Conservation (phyloP, 2,329 filamentous ascomycete genomes). For the Arthrobotrys conoides region DNA sequence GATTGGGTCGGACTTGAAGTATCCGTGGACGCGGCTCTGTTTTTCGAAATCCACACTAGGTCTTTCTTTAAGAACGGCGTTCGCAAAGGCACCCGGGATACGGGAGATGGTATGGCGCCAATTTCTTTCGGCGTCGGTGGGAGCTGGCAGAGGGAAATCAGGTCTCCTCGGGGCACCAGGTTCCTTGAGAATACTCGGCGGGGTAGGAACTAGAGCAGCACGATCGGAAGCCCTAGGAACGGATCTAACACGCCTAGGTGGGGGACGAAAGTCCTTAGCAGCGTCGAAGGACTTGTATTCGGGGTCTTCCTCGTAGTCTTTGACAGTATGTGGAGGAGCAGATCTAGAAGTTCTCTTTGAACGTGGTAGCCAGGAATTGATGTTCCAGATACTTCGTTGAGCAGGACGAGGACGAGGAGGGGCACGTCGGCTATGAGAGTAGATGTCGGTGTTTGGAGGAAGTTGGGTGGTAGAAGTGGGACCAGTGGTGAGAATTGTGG, state of each 20-base stretch:
- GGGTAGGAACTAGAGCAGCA: conserved; percentile 14
- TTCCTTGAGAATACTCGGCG: conserved; percentile 45
- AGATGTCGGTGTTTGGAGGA: neutral
- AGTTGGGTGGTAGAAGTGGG: no score
- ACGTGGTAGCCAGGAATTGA: neutral
- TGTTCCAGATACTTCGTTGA: neutral
- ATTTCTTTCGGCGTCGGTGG: neutral
- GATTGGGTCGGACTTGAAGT: conserved; percentile 5
- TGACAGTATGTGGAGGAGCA: neutral
- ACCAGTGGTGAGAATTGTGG: neutral
- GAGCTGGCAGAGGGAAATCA: conserved; percentile 2
- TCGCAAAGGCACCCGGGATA: neutral
- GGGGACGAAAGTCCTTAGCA: neutral
- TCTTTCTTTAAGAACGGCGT: conserved; percentile 4
- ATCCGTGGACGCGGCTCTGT: neutral
- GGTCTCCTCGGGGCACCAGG: conserved; percentile 12
- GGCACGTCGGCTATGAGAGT: neutral
- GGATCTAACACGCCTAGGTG: neutral
- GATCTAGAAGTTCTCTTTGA: neutral
- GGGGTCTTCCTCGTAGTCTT: conserved; percentile 4
- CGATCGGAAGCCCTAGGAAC: conserved; percentile 31
- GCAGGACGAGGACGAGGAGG: conserved; percentile 6
- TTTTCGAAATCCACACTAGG: neutral
- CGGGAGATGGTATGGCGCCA: conserved; percentile 6
- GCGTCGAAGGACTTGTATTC: conserved; percentile 7